Base-by-base conservation (phyloP, 2,329 filamentous ascomycete species). In the Fusarium sublunatum region DNA sequence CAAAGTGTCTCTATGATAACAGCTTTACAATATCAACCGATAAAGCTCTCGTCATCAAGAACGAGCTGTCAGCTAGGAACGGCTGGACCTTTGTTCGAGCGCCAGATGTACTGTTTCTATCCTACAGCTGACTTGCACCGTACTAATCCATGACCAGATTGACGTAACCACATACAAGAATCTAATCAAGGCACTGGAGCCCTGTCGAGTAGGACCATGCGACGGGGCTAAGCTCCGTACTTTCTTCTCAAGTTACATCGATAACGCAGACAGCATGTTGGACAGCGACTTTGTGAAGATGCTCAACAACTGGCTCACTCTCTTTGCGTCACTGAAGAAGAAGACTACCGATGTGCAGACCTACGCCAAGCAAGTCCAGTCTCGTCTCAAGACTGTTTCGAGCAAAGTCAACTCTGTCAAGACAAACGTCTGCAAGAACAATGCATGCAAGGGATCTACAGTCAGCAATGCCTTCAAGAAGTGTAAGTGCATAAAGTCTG, bases 221-320 rank as follows among this genome's bases (percentile, higher is more conserved):
- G 49, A 59, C 3, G 39, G 38, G 7, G 24, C 43, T 5, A 60
- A 54, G 28, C 29, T 48, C 11, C 43, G 46, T 24, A 15, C 36
- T 3, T 40, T 57, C 22, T 62, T 61, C 25, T 32, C 40, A 3
- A 22, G 11, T 13, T 61, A 52, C 12, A 42, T 62, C 11, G 32
- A 36, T 9, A 51, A 57, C 13, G 34, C 56, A 3, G 52, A 61
- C 3, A 36, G 39, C n/a, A 31, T 62, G 28, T 48, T 19, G 9
- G 42, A 58, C 9, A 53, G 53, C 36, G 53, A 64, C 5, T 36
- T 63, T n/a, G 44, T 52, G 2, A 19, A 32, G 7, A 44, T 53
- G 36, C n/a, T 64, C 2, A 52, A 50, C 26, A 53, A 31, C 39
- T 64, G 60, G 60, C 28, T 44, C n/a, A 13, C 15, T 1, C 42